phyloP scores from a whole-genome alignment of 2,329 filamentous ascomycete species.

The Epichloe coenophiala region DNA sequence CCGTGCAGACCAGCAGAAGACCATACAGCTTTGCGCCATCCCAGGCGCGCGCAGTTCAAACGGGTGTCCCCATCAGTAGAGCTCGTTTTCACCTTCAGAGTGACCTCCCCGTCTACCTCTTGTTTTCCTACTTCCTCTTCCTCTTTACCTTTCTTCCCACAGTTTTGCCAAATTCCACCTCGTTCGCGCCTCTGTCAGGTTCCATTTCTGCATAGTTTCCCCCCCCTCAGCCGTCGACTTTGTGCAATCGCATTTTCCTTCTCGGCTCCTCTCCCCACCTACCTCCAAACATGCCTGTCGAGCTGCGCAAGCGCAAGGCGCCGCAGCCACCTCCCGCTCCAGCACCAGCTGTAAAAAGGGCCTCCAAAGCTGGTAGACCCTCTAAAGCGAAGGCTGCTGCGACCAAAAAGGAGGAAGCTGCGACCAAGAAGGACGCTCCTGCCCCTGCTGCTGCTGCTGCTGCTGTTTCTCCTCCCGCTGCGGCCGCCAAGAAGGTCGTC shows the following conservation, averaged over 20 bases:
- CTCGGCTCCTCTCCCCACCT: too few species aligned
- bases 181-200: not conserved
- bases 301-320: constrained; percentile 49
- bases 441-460: not conserved
- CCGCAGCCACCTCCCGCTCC: constrained; percentile 32
- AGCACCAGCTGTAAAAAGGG: constrained; percentile 32
- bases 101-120: not conserved
- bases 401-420: constrained; percentile 11
- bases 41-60: not conserved
- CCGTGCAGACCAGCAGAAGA: too few species aligned
- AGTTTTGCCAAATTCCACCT: not conserved
- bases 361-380: constrained; percentile 24
- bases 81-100: constrained; percentile 7
- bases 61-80: not conserved
- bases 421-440: constrained; percentile 14
- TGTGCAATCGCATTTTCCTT: not conserved
- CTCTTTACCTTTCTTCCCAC: constrained; percentile 3
- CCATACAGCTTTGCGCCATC: too few species aligned
- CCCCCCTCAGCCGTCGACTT: not conserved
- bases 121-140: constrained; percentile 3
- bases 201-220: not conserved
- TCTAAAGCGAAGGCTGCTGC: constrained; percentile 18
- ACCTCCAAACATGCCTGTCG: constrained; percentile 36
- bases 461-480: constrained; percentile 5
- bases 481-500: constrained; percentile 28